Evolutionary conservation across 1,284 basidiomycete genomes (phyloP).

Genomic region (Pyrrhoderma noxium): DNA sequence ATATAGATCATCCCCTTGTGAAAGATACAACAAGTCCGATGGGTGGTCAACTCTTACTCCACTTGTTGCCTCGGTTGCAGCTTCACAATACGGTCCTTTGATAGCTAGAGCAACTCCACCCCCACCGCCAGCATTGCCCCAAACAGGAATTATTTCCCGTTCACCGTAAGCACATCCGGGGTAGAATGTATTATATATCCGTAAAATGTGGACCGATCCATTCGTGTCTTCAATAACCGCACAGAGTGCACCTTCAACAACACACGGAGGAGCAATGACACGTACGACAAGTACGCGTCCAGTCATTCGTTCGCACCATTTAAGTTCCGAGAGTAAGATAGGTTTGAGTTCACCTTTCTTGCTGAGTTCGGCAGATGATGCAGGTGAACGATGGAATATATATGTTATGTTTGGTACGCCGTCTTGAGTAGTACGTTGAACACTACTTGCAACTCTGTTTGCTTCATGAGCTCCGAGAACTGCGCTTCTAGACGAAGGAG

Average conservation of each 20-base stretch:
- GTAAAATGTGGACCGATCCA: conserved; percentile 10
- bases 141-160: conserved; percentile 8
- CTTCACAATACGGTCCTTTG: conserved; percentile 18
- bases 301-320: conserved; percentile 11
- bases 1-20: conserved; percentile 10
- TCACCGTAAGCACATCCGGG: neutral
- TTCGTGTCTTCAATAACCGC: conserved; percentile 14
- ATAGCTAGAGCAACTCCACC: conserved; percentile 11
- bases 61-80: conserved; percentile 13
- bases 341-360: conserved; percentile 1
- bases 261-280: conserved; percentile 5
- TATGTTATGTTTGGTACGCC: conserved; percentile 7
- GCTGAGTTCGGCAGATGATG: neutral
- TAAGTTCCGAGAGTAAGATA: conserved; percentile 10
- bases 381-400: conserved; percentile 13
- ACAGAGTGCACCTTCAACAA: conserved; percentile 11
- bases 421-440: neutral
- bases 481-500: conserved; percentile 1
- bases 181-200: conserved; percentile 11
- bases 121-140: too few relatives aligned
- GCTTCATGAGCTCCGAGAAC: conserved; percentile 13
- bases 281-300: conserved; percentile 12
- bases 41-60: conserved; percentile 16
- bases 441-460: conserved; percentile 1
- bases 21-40: conserved; percentile 10